Percentiles rank a stretch among this genome's conserved stretches.
phyloP scores from a whole-genome alignment of 768 basidiomycete genomes.

The Suillus alpinus region DNA sequence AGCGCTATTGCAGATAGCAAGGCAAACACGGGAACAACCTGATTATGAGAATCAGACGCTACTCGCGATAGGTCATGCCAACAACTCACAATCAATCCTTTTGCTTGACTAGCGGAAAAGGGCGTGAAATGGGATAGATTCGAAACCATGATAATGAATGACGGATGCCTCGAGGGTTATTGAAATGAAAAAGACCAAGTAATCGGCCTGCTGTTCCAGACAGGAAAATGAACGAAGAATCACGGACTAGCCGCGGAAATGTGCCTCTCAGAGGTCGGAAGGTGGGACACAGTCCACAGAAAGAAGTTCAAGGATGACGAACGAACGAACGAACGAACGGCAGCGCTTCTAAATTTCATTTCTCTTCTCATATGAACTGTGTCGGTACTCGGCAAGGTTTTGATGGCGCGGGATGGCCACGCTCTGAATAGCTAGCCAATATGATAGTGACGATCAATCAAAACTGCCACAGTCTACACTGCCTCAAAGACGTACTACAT shows the following conservation, averaged over 20 bases:
- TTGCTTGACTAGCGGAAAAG: slow-evolving; percentile 12
- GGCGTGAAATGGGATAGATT: slow-evolving; percentile 6
- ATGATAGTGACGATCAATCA: slow-evolving; percentile 19
- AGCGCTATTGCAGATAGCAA: slow-evolving; percentile 53
- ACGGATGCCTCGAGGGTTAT: slow-evolving; percentile 3
- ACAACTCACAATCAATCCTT: slow-evolving; percentile 20
- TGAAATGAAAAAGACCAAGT: background rate
- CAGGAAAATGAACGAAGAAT: slow-evolving; percentile 10
- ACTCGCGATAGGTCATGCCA: background rate
- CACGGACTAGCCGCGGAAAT: slow-evolving; percentile 24
- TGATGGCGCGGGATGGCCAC: slow-evolving; percentile 6
- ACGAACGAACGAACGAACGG: slow-evolving; percentile 19
- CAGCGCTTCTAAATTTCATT: slow-evolving; percentile 3
- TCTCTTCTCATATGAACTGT: slow-evolving; percentile 5
- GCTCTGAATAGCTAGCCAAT: slow-evolving; percentile 9
- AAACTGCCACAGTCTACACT: background rate
- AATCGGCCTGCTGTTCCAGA: slow-evolving; percentile 12
- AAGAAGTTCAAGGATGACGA: slow-evolving; percentile 14
- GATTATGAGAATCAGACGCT: background rate
- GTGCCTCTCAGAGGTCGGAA: slow-evolving; percentile 28
- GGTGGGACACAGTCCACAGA: slow-evolving; percentile 35
- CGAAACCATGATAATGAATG: slow-evolving; percentile 7
- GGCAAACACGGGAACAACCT: slow-evolving; percentile 53
- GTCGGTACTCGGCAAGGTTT: slow-evolving; percentile 1
- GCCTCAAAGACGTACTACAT: background rate